These are phyloP conservation scores for Halophytophthora polymorphica DNA, from an alignment of 352 stramenopile genomes.

Conservation along the genomic window DNA sequence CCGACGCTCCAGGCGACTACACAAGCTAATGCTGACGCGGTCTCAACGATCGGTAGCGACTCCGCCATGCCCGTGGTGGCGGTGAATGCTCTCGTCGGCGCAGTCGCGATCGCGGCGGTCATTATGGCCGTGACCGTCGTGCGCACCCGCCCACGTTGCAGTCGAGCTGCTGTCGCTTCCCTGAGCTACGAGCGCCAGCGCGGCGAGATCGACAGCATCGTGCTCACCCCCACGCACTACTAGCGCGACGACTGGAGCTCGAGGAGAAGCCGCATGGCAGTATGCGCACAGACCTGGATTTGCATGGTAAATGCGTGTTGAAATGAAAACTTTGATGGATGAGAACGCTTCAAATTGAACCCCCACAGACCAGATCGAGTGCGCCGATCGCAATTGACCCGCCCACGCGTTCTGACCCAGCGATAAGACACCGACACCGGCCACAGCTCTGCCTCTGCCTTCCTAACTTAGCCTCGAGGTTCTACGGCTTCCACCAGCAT, in stretches of 20 bases:
- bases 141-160: constrained; percentile 5
- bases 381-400: no score
- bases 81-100: constrained; percentile 19
- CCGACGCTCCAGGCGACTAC: constrained; percentile 12
- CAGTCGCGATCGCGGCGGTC: constrained; percentile 13
- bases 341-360: no score
- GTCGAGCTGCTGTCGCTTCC: neutral
- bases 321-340: no score
- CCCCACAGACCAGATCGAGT: no score
- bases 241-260: constrained; percentile 1
- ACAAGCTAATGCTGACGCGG: neutral
- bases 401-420: no score
- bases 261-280: no score
- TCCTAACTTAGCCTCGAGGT: no score
- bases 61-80: constrained; percentile 14
- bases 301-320: no score
- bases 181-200: constrained; percentile 6
- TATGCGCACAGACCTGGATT: no score
- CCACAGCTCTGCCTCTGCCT: no score
- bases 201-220: constrained; percentile 14
- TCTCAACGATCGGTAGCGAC: constrained; percentile 5
- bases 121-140: constrained; percentile 11
- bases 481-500: no score
- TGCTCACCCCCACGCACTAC: constrained; percentile 22
- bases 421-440: no score